A percentile compares a stretch with the other conserved stretches of the same genome.
Evolutionary conservation across 352 stramenopile genomes (phyloP).

Genomic region (Phytopythium aichiense): DNA sequence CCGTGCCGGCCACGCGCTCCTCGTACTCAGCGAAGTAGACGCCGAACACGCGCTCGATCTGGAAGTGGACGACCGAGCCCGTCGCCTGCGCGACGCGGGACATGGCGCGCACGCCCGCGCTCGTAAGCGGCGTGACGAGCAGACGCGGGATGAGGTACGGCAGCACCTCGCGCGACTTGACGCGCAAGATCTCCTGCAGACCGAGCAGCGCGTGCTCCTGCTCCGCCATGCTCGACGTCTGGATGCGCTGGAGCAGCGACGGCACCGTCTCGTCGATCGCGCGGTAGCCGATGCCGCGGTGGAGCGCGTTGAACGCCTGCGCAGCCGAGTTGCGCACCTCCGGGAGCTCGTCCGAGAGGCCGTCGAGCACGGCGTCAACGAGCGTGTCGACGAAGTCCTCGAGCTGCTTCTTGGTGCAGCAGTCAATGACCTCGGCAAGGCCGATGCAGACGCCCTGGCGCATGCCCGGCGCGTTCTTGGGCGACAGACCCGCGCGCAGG

Average conservation of each 20-base stretch:
- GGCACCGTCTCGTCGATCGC: conserved; percentile 98
- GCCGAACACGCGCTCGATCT: conserved; percentile 94
- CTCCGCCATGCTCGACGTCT: conserved; percentile 55
- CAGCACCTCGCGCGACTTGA: conserved; percentile 96
- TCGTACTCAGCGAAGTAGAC: conserved; percentile 77
- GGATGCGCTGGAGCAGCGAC: conserved; percentile 92
- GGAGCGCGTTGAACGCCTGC: conserved; percentile 96
- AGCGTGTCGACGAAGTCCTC: conserved; percentile 97
- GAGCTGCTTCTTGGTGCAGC: conserved; percentile 95
- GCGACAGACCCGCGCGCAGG: conserved; percentile 91
- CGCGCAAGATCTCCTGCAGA: conserved; percentile 95
- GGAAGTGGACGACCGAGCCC: conserved; percentile 91
- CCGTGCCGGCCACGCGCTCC: conserved; percentile 16
- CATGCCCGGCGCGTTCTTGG: conserved; percentile 56
- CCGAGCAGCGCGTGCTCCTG: conserved; percentile 92
- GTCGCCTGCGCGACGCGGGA: conserved; percentile 93
- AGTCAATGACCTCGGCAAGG: conserved; percentile 97
- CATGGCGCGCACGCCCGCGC: conserved; percentile 88
- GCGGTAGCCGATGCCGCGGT: conserved; percentile 92
- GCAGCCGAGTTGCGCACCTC: conserved; percentile 91
- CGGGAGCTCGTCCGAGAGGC: conserved; percentile 93
- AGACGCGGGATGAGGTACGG: conserved; percentile 97
- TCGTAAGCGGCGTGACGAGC: conserved; percentile 89
- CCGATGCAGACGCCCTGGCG: conserved; percentile 97
- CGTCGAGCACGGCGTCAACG: conserved; percentile 96